Conservation (phyloP, 306 rosid species). For the Sophora flavescens region DNA sequence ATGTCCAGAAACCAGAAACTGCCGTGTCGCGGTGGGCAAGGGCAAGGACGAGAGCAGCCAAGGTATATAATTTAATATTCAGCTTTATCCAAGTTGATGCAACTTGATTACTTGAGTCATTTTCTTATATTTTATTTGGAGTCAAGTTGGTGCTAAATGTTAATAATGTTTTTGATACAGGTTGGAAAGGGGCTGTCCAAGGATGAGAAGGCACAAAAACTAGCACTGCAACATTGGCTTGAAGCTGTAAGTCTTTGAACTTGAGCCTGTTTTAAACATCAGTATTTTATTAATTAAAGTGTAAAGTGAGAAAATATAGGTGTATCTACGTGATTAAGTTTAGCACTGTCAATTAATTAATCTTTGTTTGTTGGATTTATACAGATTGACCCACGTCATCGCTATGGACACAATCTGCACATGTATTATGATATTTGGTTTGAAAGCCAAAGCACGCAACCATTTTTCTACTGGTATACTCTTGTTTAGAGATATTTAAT, state of each 20-base stretch:
- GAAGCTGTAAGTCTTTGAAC: conserved; percentile 70
- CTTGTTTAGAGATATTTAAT: conserved; percentile 3
- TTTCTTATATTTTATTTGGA: not conserved
- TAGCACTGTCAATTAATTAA: not conserved
- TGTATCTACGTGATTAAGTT: too few relatives aligned
- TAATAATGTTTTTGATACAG: conserved; percentile 34
- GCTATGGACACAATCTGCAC: conserved; percentile 94
- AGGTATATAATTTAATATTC: conserved; percentile 45
- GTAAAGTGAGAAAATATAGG: too few relatives aligned
- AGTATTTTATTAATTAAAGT: too few relatives aligned
- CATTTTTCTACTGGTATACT: conserved; percentile 89
- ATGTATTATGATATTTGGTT: conserved; percentile 86
- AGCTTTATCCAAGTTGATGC: not conserved
- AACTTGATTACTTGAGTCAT: not conserved
- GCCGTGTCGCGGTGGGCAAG: conserved; percentile 80
- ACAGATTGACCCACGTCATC: conserved; percentile 96
- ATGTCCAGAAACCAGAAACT: conserved; percentile 68
- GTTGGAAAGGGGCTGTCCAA: conserved; percentile 85
- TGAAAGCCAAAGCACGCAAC: conserved; percentile 80
- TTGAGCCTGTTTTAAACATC: not conserved
- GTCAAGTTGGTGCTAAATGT: conserved; percentile 22
- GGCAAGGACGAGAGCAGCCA: conserved; percentile 79
- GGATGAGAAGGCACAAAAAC: conserved; percentile 83
- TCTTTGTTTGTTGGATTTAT: conserved; percentile 24
- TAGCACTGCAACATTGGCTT: conserved; percentile 89